These are phyloP conservation scores for Aspergillus sp. DNA, from an alignment of 2,329 filamentous ascomycete genomes.

Conservation along the genomic window DNA sequence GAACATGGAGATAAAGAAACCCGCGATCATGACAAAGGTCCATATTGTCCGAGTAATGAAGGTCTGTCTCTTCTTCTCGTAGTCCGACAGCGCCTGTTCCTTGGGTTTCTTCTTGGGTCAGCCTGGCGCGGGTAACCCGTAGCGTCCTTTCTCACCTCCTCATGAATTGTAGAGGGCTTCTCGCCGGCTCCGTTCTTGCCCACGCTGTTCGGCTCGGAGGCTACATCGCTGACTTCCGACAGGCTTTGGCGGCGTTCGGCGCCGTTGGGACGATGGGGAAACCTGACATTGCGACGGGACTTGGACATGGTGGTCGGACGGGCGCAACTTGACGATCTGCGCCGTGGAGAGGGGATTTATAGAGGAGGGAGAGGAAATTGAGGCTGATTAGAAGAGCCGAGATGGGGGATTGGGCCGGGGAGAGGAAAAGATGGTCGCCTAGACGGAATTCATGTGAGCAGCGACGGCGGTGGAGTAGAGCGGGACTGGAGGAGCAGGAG, in stretches of 20 bases:
- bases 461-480: conserved; percentile 16
- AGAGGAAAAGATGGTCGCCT: conserved; percentile 1
- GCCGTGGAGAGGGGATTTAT: background rate
- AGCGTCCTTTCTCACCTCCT: conserved; percentile 19
- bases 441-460: conserved; percentile 26
- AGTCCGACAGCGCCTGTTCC: conserved; percentile 52
- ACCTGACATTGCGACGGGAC: conserved; percentile 52
- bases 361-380: conserved; percentile 4
- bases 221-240: conserved; percentile 43
- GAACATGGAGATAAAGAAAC: conserved; percentile 87
- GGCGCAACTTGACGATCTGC: background rate
- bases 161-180: conserved; percentile 24
- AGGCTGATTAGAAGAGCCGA: conserved; percentile 1
- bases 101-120: conserved; percentile 25
- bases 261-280: conserved; percentile 42
- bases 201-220: conserved; percentile 44
- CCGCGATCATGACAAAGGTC: conserved; percentile 93
- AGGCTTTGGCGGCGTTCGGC: conserved; percentile 44
- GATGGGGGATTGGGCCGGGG: conserved; percentile 7
- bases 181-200: conserved; percentile 33
- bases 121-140: conserved; percentile 3
- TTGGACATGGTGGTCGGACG: conserved; percentile 37
- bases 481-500: conserved; percentile 3
- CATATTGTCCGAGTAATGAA: conserved; percentile 96
- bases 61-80: conserved; percentile 97